Percentiles rank a stretch among this genome's conserved stretches.
Evolutionary conservation across 805 yeast species (phyloP).

Genomic region (Blastobotrys muscicola): DNA sequence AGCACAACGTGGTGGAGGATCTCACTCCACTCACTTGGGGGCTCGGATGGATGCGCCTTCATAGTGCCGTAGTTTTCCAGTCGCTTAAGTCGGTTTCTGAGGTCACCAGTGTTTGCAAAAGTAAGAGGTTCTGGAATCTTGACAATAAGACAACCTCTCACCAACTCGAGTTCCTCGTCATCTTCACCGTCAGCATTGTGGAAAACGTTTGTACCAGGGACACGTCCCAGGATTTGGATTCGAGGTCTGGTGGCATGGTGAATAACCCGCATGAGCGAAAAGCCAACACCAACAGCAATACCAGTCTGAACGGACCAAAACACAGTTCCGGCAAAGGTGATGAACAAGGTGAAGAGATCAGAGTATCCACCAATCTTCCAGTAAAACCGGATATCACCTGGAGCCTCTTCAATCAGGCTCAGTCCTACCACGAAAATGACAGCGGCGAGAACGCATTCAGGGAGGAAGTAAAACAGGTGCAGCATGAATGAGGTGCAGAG

Average conservation of each 20-base stretch:
- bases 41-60: constrained; percentile 66
- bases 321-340: constrained; percentile 56
- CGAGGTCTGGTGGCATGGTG: constrained; percentile 74
- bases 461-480: constrained; percentile 59
- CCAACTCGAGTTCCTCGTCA: constrained; percentile 34
- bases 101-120: constrained; percentile 75
- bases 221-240: constrained; percentile 71
- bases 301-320: constrained; percentile 83
- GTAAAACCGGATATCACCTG: constrained; percentile 67
- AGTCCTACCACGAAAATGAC: constrained; percentile 73
- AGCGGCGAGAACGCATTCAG: constrained; percentile 70
- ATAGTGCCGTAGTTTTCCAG: constrained; percentile 72
- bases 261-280: constrained; percentile 70
- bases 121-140: constrained; percentile 83
- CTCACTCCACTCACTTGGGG: constrained; percentile 36
- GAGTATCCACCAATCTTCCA: constrained; percentile 62
- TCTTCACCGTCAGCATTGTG: constrained; percentile 57
- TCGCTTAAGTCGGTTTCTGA: constrained; percentile 55
- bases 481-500: constrained; percentile 53
- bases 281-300: constrained; percentile 74
- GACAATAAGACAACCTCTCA: constrained; percentile 68
- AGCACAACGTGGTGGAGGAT: constrained; percentile 53
- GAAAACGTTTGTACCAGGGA: constrained; percentile 51
- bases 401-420: constrained; percentile 73
- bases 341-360: constrained; percentile 58